Conservation (phyloP, 768 basidiomycete genomes). For the Lyophyllum semitale region DNA sequence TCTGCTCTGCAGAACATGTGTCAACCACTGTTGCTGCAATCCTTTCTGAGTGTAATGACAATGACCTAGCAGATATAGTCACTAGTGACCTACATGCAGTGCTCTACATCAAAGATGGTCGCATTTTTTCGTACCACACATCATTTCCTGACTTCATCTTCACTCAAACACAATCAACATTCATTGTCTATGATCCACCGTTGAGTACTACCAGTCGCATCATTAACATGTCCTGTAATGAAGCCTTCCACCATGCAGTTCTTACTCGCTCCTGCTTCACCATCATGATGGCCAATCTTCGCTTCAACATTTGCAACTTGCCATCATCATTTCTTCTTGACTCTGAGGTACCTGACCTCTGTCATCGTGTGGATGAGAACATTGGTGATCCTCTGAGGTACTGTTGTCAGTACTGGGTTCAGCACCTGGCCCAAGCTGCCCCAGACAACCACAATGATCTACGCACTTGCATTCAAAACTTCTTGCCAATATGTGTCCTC, state of each 20-base stretch:
- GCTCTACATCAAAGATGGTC: constrained; percentile 17
- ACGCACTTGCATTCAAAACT: background rate
- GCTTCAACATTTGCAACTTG: constrained; percentile 23
- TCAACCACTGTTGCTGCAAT: constrained; percentile 15
- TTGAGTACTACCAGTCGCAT: too few relatives aligned
- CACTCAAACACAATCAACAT: background rate
- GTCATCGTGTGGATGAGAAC: constrained; percentile 7
- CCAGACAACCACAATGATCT: background rate
- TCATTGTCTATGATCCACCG: too few relatives aligned
- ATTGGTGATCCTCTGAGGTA: constrained; percentile 2
- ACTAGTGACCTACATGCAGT: constrained; percentile 18
- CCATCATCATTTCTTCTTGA: constrained; percentile 19
- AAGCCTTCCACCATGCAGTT: constrained; percentile 6
- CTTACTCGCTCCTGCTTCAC: constrained; percentile 18
- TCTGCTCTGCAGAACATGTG: constrained; percentile 19
- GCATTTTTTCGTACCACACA: constrained; percentile 21
- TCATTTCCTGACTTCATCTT: constrained; percentile 24
- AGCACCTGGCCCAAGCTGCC: background rate
- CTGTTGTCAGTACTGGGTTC: constrained; percentile 3
- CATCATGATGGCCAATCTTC: constrained; percentile 16
- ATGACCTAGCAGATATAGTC: constrained; percentile 7
- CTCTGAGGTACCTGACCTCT: constrained; percentile 1
- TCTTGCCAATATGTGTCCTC: constrained; percentile 17
- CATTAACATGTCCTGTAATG: constrained; percentile 2
- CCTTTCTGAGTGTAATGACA: background rate